phyloP scores from a whole-genome alignment of 2,329 filamentous ascomycete species.

The Cryphonectria parasitica region DNA sequence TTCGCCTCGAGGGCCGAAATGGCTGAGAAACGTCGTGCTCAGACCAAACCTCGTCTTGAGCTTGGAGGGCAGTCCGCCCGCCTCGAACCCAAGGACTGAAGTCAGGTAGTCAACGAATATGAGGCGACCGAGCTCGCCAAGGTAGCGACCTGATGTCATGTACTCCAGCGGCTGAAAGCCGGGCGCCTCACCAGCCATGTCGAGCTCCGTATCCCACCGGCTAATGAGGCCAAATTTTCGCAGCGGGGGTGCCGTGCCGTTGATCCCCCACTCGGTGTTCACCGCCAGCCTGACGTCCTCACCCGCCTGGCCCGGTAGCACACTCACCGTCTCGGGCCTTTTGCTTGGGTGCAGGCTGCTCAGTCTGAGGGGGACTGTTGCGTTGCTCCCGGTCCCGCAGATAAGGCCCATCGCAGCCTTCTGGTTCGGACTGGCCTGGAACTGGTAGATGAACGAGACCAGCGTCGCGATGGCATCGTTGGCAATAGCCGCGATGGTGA shows the following conservation, averaged over 20 bases:
- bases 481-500: constrained; percentile 75
- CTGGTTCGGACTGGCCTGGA: constrained; percentile 62
- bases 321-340: constrained; percentile 52
- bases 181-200: constrained; percentile 67
- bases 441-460: constrained; percentile 75
- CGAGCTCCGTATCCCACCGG: constrained; percentile 71
- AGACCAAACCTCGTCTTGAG: constrained; percentile 64
- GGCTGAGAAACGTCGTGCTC: constrained; percentile 74
- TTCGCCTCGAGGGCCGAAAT: constrained; percentile 61
- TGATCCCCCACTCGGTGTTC: constrained; percentile 86
- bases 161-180: constrained; percentile 85
- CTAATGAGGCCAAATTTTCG: constrained; percentile 66
- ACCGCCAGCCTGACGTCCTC: constrained; percentile 70
- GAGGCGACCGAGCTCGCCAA: constrained; percentile 75
- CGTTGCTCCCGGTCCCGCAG: constrained; percentile 80
- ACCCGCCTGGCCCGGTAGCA: constrained; percentile 49
- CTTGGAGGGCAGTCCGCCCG: constrained; percentile 55
- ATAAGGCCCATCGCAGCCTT: constrained; percentile 80
- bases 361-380: constrained; percentile 73
- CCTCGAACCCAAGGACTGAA: constrained; percentile 43
- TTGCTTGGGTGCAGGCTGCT: constrained; percentile 67
- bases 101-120: constrained; percentile 69
- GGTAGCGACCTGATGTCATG: constrained; percentile 79
- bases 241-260: constrained; percentile 71
- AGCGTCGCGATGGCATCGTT: constrained; percentile 83